These are phyloP conservation scores for Tylopilus sp. DNA, from an alignment of 1,284 basidiomycete genomes.

Conservation along the genomic window DNA sequence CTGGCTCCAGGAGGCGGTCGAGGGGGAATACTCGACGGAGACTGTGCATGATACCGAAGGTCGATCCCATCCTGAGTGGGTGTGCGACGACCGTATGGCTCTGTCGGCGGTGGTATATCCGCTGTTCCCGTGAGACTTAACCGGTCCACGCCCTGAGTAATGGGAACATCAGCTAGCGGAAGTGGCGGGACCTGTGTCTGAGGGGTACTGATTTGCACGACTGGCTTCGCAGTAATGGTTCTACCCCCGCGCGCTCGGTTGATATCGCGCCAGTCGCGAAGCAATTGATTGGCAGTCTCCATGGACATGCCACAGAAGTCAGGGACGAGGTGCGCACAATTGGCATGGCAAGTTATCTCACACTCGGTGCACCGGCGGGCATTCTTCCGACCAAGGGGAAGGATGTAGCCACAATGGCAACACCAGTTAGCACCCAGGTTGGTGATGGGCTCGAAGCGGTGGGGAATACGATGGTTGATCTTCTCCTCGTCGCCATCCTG, in stretches of 20 bases:
- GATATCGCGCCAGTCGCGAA: constrained; percentile 87
- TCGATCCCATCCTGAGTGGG: constrained; percentile 34
- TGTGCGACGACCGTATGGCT: constrained; percentile 37
- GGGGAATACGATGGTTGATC: constrained; percentile 98
- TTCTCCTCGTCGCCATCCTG: constrained; percentile 97
- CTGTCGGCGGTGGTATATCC: constrained; percentile 33
- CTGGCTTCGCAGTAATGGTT: constrained; percentile 35
- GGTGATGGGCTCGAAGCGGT: constrained; percentile 96
- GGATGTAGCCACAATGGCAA: constrained; percentile 98
- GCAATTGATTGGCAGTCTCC: constrained; percentile 95
- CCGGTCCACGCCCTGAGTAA: constrained; percentile 46
- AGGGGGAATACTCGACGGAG: constrained; percentile 33
- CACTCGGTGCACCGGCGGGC: constrained; percentile 95
- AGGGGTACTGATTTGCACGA: constrained; percentile 36
- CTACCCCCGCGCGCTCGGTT: constrained; percentile 55
- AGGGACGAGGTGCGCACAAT: constrained; percentile 97
- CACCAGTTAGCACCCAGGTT: constrained; percentile 99
- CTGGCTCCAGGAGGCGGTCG: constrained; percentile 47
- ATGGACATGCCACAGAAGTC: constrained; percentile 99
- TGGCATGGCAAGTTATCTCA: constrained; percentile 94
- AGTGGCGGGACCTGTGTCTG: constrained; percentile 31
- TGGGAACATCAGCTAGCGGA: constrained; percentile 28
- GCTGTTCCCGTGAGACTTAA: constrained; percentile 46
- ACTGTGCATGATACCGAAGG: constrained; percentile 30
- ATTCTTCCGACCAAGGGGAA: constrained; percentile 96